Evolutionary conservation across 2,329 filamentous ascomycete genomes (phyloP), one percentile per base, ranked within the genome.

Genomic region (Exophiala oligosperma): DNA sequence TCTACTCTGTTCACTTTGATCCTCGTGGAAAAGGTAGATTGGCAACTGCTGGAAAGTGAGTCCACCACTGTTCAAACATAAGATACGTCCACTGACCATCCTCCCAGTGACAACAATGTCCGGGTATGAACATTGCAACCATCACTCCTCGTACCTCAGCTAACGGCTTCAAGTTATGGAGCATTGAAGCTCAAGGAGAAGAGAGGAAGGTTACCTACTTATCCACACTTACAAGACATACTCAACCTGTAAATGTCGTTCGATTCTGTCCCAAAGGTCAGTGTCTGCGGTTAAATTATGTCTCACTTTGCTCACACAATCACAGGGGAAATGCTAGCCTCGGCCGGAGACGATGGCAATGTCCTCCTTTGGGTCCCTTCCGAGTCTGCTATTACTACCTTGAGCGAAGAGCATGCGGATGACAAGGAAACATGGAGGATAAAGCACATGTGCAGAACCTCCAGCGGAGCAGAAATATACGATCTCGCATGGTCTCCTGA

Each of bases 401-500:
- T 96, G 70, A 92, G 92, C 63, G 90, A 92, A 69, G 92, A 97
- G 67, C 85, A 84, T 49, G 82, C 88, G 55, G 94, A 97, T 68
- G 94, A 99, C 73, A 96, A 96, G 75, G 94, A 99, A 76, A 90
- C 90, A 66, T 99, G 94, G 94, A 84, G 93, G 62, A 89, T 93
- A 62, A 97, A 96, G 77, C 91, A 96, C 72, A 97, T 97, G 94
- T 97, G 92, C 75, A 86, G 94, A 62, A 96, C 92, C 47, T 91
- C 90, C 1, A 69, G 67, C 62, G 93, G 92, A 37, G 91, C 92
- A 9, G 94, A 99, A 74, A 97, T 99, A 66, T 99, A 99, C 76
- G 94, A 99, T 74, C 79, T 99, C 57, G 94, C 94, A 51, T 99
- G 94, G 95, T 97, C 94, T 49, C 95, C 95, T n/a, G 94, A 99